These are phyloP conservation scores for Yamadazyma phyllophila DNA, from an alignment of 805 yeast species.

Conservation along the genomic window DNA sequence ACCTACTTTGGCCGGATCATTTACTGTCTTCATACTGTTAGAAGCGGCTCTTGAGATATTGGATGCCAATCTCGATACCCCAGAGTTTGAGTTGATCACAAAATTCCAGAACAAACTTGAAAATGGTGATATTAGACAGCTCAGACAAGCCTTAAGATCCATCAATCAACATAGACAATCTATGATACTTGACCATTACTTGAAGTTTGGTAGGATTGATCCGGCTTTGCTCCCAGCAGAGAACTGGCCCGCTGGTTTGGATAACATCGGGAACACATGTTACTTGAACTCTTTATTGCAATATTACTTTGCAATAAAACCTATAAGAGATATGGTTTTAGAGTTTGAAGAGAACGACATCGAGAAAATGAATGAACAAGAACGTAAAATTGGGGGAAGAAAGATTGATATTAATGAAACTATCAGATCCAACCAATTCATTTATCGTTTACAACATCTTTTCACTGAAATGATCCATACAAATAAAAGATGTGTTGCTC, in stretches of 20 bases:
- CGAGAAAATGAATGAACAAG: slow-evolving; percentile 12
- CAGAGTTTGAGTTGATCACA: slow-evolving; percentile 55
- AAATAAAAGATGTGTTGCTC: slow-evolving; percentile 64
- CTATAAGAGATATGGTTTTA: slow-evolving; percentile 66
- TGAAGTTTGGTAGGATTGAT: slow-evolving; percentile 63
- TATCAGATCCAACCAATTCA: slow-evolving; percentile 77
- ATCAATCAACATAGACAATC: slow-evolving; percentile 58
- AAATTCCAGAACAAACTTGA: slow-evolving; percentile 36
- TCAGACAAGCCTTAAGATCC: slow-evolving; percentile 56
- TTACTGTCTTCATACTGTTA: slow-evolving; percentile 5
- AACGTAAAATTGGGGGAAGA: slow-evolving; percentile 79
- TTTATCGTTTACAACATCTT: slow-evolving; percentile 65
- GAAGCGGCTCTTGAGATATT: slow-evolving; percentile 45
- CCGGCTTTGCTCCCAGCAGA: slow-evolving; percentile 54
- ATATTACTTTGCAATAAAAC: slow-evolving; percentile 82
- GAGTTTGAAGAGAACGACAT: slow-evolving; percentile 44
- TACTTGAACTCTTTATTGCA: slow-evolving; percentile 88
- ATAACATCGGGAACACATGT: slow-evolving; percentile 95
- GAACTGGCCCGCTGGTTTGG: slow-evolving; percentile 87
- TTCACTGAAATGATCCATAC: slow-evolving; percentile 70
- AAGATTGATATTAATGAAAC: slow-evolving; percentile 76
- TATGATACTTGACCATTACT: slow-evolving; percentile 51
- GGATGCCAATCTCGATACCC: slow-evolving; percentile 49
- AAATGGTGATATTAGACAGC: slow-evolving; percentile 46
- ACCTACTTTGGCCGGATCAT: slow-evolving; percentile 23